Evolutionary conservation across 2,329 filamentous ascomycete genomes (phyloP), one percentile per base, ranked within the genome.

Genomic region (Akanthomyces uredinophilus): DNA sequence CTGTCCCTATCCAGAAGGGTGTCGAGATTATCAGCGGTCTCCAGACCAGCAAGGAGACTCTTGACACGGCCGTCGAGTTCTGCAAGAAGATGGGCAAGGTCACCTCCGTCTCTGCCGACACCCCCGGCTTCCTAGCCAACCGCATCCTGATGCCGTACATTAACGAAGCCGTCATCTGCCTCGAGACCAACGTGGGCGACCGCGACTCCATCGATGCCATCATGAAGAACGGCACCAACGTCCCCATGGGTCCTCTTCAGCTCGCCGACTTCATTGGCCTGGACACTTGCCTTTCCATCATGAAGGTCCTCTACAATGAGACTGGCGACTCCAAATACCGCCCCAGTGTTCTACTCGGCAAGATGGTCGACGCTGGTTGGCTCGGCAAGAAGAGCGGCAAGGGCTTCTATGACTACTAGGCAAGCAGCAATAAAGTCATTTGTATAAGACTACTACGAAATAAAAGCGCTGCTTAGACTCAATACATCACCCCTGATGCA

Each of bases 191-290:
- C 3, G 87, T 99, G 0, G 95, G 95, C 20, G 84, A 86, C 66
- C 89, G 90, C 68, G 93, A 98, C 71, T 90, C 94, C 66, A 99
- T 99, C 67, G 95, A 99, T 72, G 88, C 84, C 66, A 99, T 99
- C 70, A 99, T 99, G 95, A 98, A 96, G 84, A 97, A 97, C 69
- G 95, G 95, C 52, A 99, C 95, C 24, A 96, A 96, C 72, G 95
- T 99, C 46, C 95, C 95, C 27, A 99, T 99, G 95, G 95, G 95
- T 0, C 95, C 95, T 11, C 81, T 99, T 67, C 88, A 92, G 70
- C 78, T 99, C 69, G 95, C 95, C 2, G 95, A 99, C 75, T 99
- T 99, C 71, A 98, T 99, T 70, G 95, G 95, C 8, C 82, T 99
- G 50, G 95, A 99, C 74, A 99, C 95, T 0, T 99, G 95, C 72